These are phyloP conservation scores for Pseudozyma hubeiensis DNA, from an alignment of 1,284 basidiomycete species.

Conservation along the genomic window DNA sequence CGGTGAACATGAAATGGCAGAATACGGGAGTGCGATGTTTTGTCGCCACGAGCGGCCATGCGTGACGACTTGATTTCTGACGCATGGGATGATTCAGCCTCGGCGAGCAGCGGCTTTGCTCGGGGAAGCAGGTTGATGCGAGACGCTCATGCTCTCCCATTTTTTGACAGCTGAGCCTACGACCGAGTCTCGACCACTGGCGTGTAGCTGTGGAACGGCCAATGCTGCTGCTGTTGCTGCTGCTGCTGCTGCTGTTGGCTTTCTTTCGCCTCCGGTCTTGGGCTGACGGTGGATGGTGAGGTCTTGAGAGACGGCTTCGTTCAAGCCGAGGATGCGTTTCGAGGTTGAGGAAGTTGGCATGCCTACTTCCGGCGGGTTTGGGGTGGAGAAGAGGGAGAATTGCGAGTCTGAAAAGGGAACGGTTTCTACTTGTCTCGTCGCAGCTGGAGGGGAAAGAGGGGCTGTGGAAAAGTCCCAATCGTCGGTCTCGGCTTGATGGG, in stretches of 20 bases:
- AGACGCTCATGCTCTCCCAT: constrained; percentile 43
- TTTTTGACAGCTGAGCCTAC: constrained; percentile 44
- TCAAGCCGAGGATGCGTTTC: constrained; percentile 18
- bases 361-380: neutral
- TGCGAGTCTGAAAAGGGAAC: constrained; percentile 24
- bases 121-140: neutral
- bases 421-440: constrained; percentile 9
- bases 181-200: constrained; percentile 12
- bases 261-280: neutral
- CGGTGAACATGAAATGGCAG: no score
- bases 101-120: neutral
- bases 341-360: constrained; percentile 22
- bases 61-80: neutral
- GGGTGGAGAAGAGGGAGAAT: constrained; percentile 16
- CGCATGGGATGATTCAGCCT: neutral
- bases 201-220: no score
- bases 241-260: neutral
- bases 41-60: no score
- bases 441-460: neutral
- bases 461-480: constrained; percentile 22
- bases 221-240: neutral
- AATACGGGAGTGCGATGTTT: no score
- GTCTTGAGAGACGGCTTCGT: constrained; percentile 17
- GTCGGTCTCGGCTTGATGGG: neutral
- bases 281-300: constrained; percentile 3